Evolutionary conservation across 768 basidiomycete species (phyloP).

Genomic region (Melanogaster broomeanus): DNA sequence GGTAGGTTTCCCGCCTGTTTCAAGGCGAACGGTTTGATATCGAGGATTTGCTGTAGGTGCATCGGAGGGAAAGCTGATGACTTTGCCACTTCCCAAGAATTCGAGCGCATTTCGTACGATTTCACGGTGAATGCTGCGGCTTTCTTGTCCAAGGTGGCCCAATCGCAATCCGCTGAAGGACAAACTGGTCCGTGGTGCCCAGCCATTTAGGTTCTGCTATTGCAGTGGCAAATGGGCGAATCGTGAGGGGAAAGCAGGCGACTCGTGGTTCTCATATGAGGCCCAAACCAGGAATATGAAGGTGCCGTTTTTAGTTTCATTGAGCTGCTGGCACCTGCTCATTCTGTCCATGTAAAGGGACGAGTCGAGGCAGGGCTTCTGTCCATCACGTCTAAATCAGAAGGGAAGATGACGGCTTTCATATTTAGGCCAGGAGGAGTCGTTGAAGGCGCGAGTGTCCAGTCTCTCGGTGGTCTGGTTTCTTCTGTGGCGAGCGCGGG

Average conservation of each 20-base stretch:
- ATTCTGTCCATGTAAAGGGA: constrained; percentile 13
- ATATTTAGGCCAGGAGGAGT: constrained; percentile 23
- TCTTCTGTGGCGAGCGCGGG: constrained; percentile 18
- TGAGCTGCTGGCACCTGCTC: background rate
- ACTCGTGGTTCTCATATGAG: constrained; percentile 16
- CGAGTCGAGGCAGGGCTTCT: constrained; percentile 21
- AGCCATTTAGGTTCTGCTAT: constrained; percentile 27
- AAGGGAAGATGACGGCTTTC: constrained; percentile 10
- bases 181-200: background rate
- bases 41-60: constrained; percentile 14
- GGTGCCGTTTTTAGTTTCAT: constrained; percentile 4
- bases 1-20: constrained; percentile 7
- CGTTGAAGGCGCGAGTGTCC: constrained; percentile 9
- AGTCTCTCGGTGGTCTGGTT: constrained; percentile 18
- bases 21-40: constrained; percentile 6
- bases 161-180: constrained; percentile 1
- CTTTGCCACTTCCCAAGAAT: constrained; percentile 23
- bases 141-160: constrained; percentile 21
- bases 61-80: constrained; percentile 25
- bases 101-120: constrained; percentile 26
- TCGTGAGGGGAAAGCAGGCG: constrained; percentile 12
- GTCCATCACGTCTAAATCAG: constrained; percentile 13
- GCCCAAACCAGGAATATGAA: constrained; percentile 24
- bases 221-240: constrained; percentile 26
- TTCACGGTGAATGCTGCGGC: constrained; percentile 23